Conservation (phyloP, 345 rosid genomes). For the Citrus reticulata region DNA sequence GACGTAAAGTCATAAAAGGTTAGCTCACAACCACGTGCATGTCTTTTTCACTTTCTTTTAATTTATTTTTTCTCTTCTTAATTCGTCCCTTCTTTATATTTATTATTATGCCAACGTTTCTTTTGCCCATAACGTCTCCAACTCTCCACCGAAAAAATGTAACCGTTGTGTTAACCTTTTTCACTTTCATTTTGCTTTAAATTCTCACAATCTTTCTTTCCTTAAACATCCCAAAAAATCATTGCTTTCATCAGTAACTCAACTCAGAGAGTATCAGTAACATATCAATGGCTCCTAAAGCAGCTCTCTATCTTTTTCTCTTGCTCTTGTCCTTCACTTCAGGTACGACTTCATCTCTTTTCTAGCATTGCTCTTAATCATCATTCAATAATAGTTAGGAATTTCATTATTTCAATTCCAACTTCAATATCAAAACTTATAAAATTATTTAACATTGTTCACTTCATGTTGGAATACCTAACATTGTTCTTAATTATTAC, state of each 20-base stretch:
- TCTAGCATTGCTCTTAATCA: no score
- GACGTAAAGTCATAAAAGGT: neutral
- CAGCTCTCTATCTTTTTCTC: slow-evolving; percentile 11
- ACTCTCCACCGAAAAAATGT: slow-evolving; percentile 1
- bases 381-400: no score
- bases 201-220: neutral
- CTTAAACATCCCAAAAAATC: neutral
- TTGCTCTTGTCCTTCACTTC: slow-evolving; percentile 27
- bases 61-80: no score
- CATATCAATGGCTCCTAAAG: slow-evolving; percentile 21
- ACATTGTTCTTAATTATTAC: no score
- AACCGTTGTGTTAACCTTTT: slow-evolving; percentile 14
- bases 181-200: neutral
- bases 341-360: slow-evolving; percentile 13
- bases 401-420: no score
- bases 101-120: no score
- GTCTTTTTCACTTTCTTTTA: no score
- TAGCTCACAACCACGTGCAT: neutral
- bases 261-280: neutral
- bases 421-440: no score
- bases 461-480: no score
- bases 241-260: neutral
- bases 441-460: no score
- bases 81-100: no score
- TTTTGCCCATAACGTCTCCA: neutral